Evolutionary conservation across 1,284 basidiomycete genomes (phyloP).

Genomic region (Megacollybia platyphylla): DNA sequence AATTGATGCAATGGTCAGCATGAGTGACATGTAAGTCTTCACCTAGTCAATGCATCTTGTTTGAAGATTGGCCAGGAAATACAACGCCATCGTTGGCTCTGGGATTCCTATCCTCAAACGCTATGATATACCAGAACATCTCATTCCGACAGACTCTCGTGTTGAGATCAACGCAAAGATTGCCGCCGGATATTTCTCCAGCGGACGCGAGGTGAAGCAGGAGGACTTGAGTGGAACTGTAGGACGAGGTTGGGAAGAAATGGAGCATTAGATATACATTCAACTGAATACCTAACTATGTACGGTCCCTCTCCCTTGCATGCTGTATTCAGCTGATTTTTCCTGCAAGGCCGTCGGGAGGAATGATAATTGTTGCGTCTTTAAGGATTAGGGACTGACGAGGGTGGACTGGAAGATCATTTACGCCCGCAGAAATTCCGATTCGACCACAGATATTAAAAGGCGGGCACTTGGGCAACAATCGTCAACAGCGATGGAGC

Average conservation of each 20-base stretch:
- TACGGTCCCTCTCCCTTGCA: too few species aligned
- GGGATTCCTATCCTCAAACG: constrained; percentile 78
- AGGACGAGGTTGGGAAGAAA: constrained; percentile 82
- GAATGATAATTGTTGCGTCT: too few species aligned
- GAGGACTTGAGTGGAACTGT: constrained; percentile 77
- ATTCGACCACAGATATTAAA: too few species aligned
- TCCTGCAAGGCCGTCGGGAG: too few species aligned
- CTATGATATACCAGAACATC: constrained; percentile 79
- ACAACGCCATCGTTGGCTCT: constrained; percentile 81
- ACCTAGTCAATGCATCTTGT: constrained; percentile 2
- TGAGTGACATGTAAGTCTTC: constrained; percentile 73
- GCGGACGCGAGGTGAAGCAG: constrained; percentile 63
- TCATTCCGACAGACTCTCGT: constrained; percentile 83
- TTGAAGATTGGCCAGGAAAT: constrained; percentile 54
- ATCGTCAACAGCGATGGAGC: too few species aligned
- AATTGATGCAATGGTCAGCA: constrained; percentile 84
- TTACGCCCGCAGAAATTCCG: too few species aligned
- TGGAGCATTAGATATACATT: constrained; percentile 36
- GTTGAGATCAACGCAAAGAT: constrained; percentile 97
- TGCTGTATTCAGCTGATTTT: too few species aligned
- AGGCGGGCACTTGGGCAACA: too few species aligned
- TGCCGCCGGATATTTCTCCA: constrained; percentile 83
- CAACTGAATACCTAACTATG: too few species aligned
- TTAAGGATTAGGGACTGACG: too few species aligned
- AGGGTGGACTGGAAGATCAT: too few species aligned